Percentiles rank a stretch among this genome's conserved stretches.
phyloP scores from a whole-genome alignment of 305 asterid species.

The Fraxinus greggii region DNA sequence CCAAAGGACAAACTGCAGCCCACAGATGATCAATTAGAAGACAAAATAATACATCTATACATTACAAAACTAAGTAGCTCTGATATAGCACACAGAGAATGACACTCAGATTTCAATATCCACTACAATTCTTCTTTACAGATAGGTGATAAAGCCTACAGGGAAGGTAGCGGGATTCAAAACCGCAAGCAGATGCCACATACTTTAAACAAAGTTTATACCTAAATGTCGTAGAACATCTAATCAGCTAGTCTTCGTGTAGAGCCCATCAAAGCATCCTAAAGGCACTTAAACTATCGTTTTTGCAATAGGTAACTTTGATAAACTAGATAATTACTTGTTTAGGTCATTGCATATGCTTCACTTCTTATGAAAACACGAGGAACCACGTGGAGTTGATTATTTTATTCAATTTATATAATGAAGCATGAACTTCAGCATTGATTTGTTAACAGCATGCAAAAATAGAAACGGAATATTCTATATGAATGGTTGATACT shows the following conservation, averaged over 20 bases:
- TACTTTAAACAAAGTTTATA: not conserved
- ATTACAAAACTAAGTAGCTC: not conserved
- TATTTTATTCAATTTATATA: not conserved
- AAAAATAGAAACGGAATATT: not conserved
- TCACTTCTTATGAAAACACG: not conserved
- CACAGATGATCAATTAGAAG: constrained; percentile 15
- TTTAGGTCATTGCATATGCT: not conserved
- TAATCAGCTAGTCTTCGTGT: not conserved
- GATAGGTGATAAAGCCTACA: not conserved
- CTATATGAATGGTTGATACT: not conserved
- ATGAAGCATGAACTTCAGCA: not conserved
- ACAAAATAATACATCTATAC: not conserved
- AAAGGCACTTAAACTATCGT: not conserved
- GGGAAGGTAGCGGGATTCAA: not conserved
- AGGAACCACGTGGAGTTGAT: not conserved
- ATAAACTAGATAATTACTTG: not conserved
- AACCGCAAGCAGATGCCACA: not conserved
- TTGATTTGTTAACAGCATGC: not conserved
- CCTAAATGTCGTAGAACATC: not conserved
- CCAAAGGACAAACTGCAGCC: constrained; percentile 84
- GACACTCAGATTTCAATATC: not conserved
- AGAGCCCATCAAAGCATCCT: constrained; percentile 5
- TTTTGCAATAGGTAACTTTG: not conserved
- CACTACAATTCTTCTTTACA: not conserved
- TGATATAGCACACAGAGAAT: not conserved